Evolutionary conservation across 2,329 filamentous ascomycete genomes (phyloP), one percentile per base, ranked within the genome.

Genomic region (Orbilia ellipsospora): DNA sequence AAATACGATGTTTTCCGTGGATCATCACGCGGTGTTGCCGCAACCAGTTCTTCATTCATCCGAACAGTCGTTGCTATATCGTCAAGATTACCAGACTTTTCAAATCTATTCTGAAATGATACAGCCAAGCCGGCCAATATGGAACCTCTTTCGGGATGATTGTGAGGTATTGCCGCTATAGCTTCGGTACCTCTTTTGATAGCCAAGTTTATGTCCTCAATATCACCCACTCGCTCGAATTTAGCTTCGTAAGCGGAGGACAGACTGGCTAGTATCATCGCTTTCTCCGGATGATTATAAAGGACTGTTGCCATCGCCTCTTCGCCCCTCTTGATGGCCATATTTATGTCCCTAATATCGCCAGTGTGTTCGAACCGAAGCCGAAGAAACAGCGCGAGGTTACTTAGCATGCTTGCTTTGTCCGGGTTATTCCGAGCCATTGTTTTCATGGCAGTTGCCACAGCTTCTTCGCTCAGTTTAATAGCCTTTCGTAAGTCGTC

Each of bases 321-420:
- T 23, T 56, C 52, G 52, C 52, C 16, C 16, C n/a, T 56, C 23
- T 56, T 36, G 28, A 75, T 57, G 40, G 65, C 72, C 18, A 55
- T 28, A 15, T 77, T 16, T 57, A 57, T 28, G 16, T 57, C 54
- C 3, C 2, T 18, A 23, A 36, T 23, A 31, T 57, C 16, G 26
- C 54, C 26, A 36, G 54, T 50, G 31, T 36, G 31, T 36, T 36
- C 31, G 5, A 36, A 36, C 8, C 10, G 3, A 36, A 36, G 31
- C 31, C 31, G 31, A 36, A 36, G 31, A 36, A 36, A 36, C 5
- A 36, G 31, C 5, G 31, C 31, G 10, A 36, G 31, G 31, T 36
- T 36, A 36, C 31, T 36, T 10, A 36, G 10, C 31, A 36, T 36
- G 31, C 31, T 36, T 10, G 31, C 31, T 6, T 7, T 36, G 31